phyloP scores from a whole-genome alignment of 2,329 filamentous ascomycete genomes.

The Lasiodiplodia sp. region DNA sequence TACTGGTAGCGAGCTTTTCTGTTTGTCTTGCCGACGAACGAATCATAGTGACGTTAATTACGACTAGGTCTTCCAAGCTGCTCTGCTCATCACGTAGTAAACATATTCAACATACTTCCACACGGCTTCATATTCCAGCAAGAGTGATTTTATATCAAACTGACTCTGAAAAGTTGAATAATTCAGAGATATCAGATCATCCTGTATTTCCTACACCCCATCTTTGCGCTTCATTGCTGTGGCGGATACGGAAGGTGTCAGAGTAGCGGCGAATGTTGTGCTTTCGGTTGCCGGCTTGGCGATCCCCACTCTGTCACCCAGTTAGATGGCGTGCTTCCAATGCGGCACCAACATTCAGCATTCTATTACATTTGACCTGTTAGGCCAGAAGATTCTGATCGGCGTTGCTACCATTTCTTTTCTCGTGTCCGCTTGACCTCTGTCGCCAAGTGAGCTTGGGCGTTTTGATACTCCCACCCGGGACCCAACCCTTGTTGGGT shows the following conservation, averaged over 20 bases:
- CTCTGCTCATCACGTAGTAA: no score
- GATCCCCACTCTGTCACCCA: conserved; percentile 3
- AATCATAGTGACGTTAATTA: no score
- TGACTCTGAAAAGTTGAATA: not conserved
- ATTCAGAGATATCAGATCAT: not conserved
- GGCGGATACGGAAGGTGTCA: conserved; percentile 3
- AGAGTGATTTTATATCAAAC: not conserved
- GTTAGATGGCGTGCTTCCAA: not conserved
- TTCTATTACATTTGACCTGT: not conserved
- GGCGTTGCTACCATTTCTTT: not conserved
- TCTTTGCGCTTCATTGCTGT: not conserved
- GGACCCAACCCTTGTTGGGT: no score
- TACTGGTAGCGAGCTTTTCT: no score
- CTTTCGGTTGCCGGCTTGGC: conserved; percentile 8
- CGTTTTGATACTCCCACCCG: no score
- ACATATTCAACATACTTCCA: no score
- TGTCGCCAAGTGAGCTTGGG: not conserved
- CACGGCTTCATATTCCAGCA: not conserved
- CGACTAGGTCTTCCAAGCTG: no score
- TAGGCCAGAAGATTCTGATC: not conserved
- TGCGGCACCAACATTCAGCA: not conserved
- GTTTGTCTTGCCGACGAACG: no score
- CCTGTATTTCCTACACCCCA: no score
- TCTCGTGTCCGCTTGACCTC: not conserved
- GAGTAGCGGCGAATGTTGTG: conserved; percentile 18